Evolutionary conservation across 2,329 filamentous ascomycete genomes (phyloP).

Genomic region (Phyllosticta citriasiana): DNA sequence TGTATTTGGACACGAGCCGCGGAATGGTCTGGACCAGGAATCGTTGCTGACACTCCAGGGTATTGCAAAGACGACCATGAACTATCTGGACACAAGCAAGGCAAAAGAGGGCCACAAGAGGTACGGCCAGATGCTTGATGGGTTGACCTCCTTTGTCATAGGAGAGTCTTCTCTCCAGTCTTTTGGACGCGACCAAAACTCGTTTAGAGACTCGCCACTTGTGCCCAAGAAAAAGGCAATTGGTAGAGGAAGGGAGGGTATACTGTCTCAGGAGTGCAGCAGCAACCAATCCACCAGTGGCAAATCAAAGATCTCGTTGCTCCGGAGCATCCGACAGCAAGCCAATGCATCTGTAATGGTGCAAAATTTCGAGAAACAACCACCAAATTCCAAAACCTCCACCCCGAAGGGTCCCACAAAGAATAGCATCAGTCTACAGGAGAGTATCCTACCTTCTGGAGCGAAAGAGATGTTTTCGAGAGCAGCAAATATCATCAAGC

Average conservation of each 20-base stretch:
- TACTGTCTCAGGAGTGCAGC: neutral
- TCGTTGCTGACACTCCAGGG: slow-evolving; percentile 22
- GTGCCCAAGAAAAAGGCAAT: neutral
- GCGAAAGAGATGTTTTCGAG: slow-evolving; percentile 21
- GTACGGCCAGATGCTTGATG: slow-evolving; percentile 23
- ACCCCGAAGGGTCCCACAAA: neutral
- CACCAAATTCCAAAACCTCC: neutral
- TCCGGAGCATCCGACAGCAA: neutral
- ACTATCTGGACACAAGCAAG: slow-evolving; percentile 16
- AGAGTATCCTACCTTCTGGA: slow-evolving; percentile 8
- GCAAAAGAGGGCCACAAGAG: slow-evolving; percentile 15
- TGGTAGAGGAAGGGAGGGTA: neutral
- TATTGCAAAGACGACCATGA: slow-evolving; percentile 18
- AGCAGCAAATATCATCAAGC: slow-evolving; percentile 30
- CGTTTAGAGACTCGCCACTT: neutral
- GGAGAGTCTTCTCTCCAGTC: slow-evolving; percentile 14
- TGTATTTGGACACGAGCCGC: slow-evolving; percentile 18
- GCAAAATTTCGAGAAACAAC: neutral
- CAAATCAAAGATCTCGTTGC: neutral
- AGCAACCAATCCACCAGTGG: neutral
- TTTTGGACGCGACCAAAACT: slow-evolving; percentile 12
- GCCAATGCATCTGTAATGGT: neutral
- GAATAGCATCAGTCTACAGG: slow-evolving; percentile 1
- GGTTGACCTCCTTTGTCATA: slow-evolving; percentile 20
- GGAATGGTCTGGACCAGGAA: slow-evolving; percentile 14